Conservation (phyloP, 441 rosid genomes). For the Gossypium trilobum region DNA sequence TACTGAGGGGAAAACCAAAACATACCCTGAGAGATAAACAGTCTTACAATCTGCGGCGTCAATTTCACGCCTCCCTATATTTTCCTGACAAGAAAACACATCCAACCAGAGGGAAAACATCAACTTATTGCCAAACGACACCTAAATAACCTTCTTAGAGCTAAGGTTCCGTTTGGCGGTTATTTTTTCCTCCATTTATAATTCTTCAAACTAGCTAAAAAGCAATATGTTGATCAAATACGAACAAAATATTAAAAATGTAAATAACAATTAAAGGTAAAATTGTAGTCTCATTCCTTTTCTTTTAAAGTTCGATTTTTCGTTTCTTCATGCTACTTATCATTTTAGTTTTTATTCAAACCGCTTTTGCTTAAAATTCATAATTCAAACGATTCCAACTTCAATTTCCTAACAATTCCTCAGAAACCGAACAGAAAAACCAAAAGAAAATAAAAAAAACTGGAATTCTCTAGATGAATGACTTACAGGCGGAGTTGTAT, state of each 20-base stretch:
- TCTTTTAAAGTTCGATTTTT: neutral
- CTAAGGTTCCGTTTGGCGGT: neutral
- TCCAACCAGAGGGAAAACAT: neutral
- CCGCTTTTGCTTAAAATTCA: neutral
- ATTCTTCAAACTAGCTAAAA: neutral
- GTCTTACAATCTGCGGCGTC: slow-evolving; percentile 80
- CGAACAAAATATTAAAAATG: neutral
- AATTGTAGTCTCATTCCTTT: neutral
- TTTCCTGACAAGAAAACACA: slow-evolving; percentile 36
- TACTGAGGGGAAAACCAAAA: slow-evolving; percentile 9
- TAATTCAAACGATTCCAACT: neutral
- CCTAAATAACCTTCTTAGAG: neutral
- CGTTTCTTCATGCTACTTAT: neutral
- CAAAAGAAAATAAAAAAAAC: neutral
- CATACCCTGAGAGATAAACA: slow-evolving; percentile 80
- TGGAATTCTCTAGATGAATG: neutral
- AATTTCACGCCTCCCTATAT: slow-evolving; percentile 55
- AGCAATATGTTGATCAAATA: neutral
- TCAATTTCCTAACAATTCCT: neutral
- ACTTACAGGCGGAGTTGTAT: slow-evolving; percentile 58
- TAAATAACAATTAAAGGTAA: neutral
- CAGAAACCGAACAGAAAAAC: neutral
- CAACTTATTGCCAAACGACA: neutral
- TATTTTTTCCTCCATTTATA: neutral
- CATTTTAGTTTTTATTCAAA: neutral